Conservation (phyloP, 1,284 basidiomycete species). For the Ganoderma sinense region DNA sequence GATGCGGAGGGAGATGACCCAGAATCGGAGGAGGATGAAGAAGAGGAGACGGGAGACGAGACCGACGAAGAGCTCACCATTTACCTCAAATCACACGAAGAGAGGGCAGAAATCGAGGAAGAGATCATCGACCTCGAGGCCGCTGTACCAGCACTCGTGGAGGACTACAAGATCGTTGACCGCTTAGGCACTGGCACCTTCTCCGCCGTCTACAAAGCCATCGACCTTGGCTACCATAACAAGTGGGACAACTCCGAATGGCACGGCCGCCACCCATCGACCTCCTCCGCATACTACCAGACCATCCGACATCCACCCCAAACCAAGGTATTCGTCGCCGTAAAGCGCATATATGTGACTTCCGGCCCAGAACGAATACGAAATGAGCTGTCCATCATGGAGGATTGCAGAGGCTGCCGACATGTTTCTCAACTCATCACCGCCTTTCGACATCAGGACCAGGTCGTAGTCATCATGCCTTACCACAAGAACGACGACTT, state of each 20-base stretch:
- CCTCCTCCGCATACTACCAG: conserved; percentile 69
- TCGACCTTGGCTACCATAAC: conserved; percentile 80
- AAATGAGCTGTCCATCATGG: conserved; percentile 96
- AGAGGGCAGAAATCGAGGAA: conserved; percentile 75
- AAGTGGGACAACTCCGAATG: conserved; percentile 88
- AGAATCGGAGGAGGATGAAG: conserved; percentile 39
- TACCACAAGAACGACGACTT: conserved; percentile 95
- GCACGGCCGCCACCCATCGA: conserved; percentile 70
- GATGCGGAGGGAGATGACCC: conserved; percentile 33
- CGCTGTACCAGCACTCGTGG: conserved; percentile 66
- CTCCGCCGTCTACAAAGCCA: conserved; percentile 97
- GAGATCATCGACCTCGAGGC: conserved; percentile 76
- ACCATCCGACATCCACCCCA: conserved; percentile 49
- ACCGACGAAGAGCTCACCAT: conserved; percentile 68
- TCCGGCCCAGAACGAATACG: conserved; percentile 92
- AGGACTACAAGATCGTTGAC: conserved; percentile 88
- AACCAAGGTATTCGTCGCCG: conserved; percentile 83
- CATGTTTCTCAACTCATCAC: conserved; percentile 94
- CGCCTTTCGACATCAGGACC: conserved; percentile 92
- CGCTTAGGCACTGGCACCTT: conserved; percentile 97
- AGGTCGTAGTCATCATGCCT: conserved; percentile 95
- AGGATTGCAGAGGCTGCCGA: conserved; percentile 82
- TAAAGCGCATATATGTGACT: conserved; percentile 98
- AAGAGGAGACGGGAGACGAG: conserved; percentile 47
- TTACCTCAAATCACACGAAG: conserved; percentile 65